These are phyloP conservation scores for Candida berthetii DNA, from an alignment of 805 yeast genomes.

Conservation along the genomic window DNA sequence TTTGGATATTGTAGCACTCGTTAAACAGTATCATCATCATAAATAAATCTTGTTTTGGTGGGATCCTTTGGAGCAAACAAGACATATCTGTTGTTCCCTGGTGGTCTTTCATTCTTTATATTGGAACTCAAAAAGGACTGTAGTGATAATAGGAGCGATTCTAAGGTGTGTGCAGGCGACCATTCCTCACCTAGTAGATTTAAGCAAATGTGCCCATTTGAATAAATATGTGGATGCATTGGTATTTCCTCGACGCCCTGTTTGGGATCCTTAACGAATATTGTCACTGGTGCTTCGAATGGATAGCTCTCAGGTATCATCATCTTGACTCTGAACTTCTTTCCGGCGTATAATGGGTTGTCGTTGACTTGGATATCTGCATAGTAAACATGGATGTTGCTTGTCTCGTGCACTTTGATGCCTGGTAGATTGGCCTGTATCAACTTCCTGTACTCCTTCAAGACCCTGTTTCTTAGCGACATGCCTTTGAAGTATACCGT, in stretches of 20 bases:
- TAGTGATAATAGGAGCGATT: constrained; percentile 44
- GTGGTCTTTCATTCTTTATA: constrained; percentile 41
- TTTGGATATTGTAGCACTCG: no score
- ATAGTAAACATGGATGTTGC: constrained; percentile 25
- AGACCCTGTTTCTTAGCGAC: constrained; percentile 15
- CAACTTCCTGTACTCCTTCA: constrained; percentile 18
- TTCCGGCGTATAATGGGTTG: constrained; percentile 29
- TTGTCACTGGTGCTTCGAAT: constrained; percentile 50
- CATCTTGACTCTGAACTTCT: constrained; percentile 36
- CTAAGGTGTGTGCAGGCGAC: constrained; percentile 26
- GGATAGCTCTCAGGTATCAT: constrained; percentile 44
- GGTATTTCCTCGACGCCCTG: constrained; percentile 36
- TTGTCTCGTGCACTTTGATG: constrained; percentile 23
- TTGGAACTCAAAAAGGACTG: constrained; percentile 62
- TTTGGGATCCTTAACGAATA: constrained; percentile 30
- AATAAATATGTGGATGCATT: constrained; percentile 67
- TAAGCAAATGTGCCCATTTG: constrained; percentile 75
- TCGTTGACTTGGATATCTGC: constrained; percentile 31
- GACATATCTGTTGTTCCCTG: constrained; percentile 46
- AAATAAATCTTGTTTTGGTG: constrained; percentile 37
- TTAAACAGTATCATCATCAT: constrained; percentile 50
- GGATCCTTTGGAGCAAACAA: constrained; percentile 55
- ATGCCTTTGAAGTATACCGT: constrained; percentile 4
- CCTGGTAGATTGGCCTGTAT: constrained; percentile 15
- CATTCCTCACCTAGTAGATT: constrained; percentile 46